Conservation (phyloP, 352 stramenopile species). For the Thraustotheca clavata region DNA sequence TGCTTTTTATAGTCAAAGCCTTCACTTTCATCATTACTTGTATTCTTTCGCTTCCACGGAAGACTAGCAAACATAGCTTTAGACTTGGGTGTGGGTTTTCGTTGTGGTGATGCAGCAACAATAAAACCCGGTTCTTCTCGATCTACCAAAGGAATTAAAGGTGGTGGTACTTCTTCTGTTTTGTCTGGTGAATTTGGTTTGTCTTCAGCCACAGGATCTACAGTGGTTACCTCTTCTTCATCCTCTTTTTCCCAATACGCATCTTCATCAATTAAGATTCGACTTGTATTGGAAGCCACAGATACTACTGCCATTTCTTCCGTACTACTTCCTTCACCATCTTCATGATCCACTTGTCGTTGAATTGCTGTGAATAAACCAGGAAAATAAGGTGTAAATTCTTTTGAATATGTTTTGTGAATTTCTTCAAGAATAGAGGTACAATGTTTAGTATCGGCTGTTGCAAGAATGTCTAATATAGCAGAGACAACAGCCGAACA, state of each 20-base stretch:
- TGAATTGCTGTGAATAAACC: conserved; percentile 15
- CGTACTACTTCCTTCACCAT: not conserved
- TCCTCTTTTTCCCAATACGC: conserved; percentile 75
- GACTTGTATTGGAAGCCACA: not conserved
- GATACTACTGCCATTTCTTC: not conserved
- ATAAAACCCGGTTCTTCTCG: conserved; percentile 16
- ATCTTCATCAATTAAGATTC: conserved; percentile 51
- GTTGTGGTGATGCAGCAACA: not conserved
- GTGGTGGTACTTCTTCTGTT: conserved; percentile 6
- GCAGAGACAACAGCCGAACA: conserved; percentile 51
- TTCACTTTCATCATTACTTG: not conserved
- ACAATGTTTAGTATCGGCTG: conserved; percentile 16
- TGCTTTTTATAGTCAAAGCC: conserved; percentile 1
- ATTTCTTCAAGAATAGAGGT: conserved; percentile 66
- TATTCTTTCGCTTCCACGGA: not conserved
- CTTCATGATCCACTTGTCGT: conserved; percentile 11
- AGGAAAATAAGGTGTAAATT: not conserved
- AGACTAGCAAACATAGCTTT: not conserved
- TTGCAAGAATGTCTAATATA: conserved; percentile 50
- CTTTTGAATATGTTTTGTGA: not conserved
- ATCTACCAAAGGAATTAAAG: conserved; percentile 14
- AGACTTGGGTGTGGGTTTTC: not conserved
- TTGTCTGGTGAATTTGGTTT: not conserved
- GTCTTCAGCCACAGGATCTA: conserved; percentile 3
- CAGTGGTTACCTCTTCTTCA: conserved; percentile 15